Base-by-base conservation (phyloP, 371 early-diverging fungal genomes). In the Mucor circinelloides region DNA sequence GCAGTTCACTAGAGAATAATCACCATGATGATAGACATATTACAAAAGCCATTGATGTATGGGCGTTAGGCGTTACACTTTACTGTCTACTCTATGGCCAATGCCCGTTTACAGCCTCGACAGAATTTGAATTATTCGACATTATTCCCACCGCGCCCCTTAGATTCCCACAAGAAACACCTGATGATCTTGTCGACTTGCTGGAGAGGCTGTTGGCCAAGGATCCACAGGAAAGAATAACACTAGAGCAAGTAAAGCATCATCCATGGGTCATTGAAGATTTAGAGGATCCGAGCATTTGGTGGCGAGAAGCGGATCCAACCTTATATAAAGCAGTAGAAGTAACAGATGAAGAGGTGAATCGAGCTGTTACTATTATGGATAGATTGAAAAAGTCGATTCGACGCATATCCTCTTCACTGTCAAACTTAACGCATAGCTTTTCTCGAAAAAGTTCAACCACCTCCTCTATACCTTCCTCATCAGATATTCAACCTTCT, bases 61-160 rank as follows among this genome's bases (percentile, higher is more conserved):
- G 99, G 99, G 97, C 98, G n/a, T 79, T 98, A 60, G 99, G 99
- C 0, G 97, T 99, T 21, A 97, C 99, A 1, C 85, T 99, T 7
- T 99, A 95, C 78, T 98, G 98, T 66, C 81, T 99, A 40, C 83
- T 97, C 13, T 97, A 89, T 80, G 99, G 99, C 4, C 82, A 85
- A 31, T 94, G 97, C 44, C 99, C 99, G 4, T 99, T 99, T 80
- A 90, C 90, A 28, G 99, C 96, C 7, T 90, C 90, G 13, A 95
- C 90, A 27, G 97, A 96, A 78, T 96, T 90, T 80, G 97, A 97
- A 76, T 80, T 97, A 52, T 96, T 95, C 73, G 90, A 93, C 69
- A 85, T 93, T 19, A 97, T 97, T 36, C 90, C 93, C 40, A 84
- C 82, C 25, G 77, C 88, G 57, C 85, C 85, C 64, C 62, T 78